Percentiles rank a stretch among this genome's conserved stretches.
Evolutionary conservation across 768 basidiomycete genomes (phyloP).

Genomic region (Trametes gibbosa): DNA sequence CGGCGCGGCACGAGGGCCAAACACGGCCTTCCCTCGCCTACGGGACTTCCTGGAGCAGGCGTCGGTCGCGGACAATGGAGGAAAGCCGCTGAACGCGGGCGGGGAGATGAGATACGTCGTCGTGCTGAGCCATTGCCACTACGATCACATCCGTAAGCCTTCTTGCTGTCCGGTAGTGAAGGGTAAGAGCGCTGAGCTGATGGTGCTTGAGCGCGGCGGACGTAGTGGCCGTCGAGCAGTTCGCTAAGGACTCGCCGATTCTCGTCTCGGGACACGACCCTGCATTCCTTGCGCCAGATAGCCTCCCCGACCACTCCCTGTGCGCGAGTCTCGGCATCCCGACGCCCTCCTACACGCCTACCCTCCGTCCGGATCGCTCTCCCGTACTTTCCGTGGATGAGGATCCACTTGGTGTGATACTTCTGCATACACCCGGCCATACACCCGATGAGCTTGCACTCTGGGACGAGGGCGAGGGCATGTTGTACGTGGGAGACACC

Average conservation of each 20-base stretch:
- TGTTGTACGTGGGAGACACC: constrained; percentile 58
- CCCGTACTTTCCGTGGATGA: constrained; percentile 29
- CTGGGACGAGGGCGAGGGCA: constrained; percentile 46
- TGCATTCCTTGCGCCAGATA: constrained; percentile 39
- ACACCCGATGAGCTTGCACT: constrained; percentile 58
- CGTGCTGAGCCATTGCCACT: constrained; percentile 53
- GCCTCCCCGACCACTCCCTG: constrained; percentile 45
- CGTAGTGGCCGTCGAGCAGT: constrained; percentile 49
- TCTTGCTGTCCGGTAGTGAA: not conserved
- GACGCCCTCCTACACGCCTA: constrained; percentile 45
- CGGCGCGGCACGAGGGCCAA: constrained; percentile 40
- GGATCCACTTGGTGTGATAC: constrained; percentile 35
- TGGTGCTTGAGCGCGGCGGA: not conserved
- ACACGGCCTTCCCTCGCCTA: constrained; percentile 41
- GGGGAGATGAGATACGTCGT: constrained; percentile 45
- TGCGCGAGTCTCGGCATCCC: constrained; percentile 41
- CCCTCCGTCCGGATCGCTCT: constrained; percentile 43
- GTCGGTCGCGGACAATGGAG: constrained; percentile 40
- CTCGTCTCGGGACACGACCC: constrained; percentile 48
- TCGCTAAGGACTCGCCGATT: constrained; percentile 45
- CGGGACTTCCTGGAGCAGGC: constrained; percentile 50
- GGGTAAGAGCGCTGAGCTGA: not conserved
- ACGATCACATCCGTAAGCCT: constrained; percentile 54
- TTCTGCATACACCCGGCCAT: constrained; percentile 58
- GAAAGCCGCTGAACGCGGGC: constrained; percentile 42